Evolutionary conservation across 305 asterid genomes (phyloP).

Genomic region (Ilex paraguariensis): DNA sequence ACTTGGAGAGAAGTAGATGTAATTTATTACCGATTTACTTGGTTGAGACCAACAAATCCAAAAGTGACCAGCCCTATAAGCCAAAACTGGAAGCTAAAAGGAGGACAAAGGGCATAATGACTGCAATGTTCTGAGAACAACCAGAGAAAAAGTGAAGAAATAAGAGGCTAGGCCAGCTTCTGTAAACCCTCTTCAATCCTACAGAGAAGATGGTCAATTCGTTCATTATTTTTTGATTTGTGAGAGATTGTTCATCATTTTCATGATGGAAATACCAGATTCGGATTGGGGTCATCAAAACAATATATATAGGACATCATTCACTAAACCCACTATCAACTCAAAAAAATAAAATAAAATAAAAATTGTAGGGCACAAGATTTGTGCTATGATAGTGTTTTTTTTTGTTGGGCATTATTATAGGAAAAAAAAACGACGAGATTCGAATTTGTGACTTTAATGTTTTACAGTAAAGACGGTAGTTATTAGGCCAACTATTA

Average conservation of each 20-base stretch:
- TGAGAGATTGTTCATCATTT: conserved; percentile 25
- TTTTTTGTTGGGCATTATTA: no score
- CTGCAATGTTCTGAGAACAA: conserved; percentile 22
- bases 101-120: conserved; percentile 35
- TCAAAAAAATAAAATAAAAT: no score
- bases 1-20: not conserved
- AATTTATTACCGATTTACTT: not conserved
- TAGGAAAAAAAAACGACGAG: no score
- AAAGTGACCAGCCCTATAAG: conserved; percentile 10
- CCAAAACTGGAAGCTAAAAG: conserved; percentile 31
- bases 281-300: conserved; percentile 26
- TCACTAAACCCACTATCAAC: conserved; percentile 8
- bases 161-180: not conserved
- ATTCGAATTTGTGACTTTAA: no score
- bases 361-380: no score
- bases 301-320: conserved; percentile 49
- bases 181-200: not conserved
- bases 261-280: conserved; percentile 22
- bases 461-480: no score
- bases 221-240: conserved; percentile 2
- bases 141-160: not conserved
- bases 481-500: no score
- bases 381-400: no score
- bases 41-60: not conserved
- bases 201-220: conserved; percentile 15